Conservation (phyloP, 1,284 basidiomycete species). For the Ustilago loliicola region DNA sequence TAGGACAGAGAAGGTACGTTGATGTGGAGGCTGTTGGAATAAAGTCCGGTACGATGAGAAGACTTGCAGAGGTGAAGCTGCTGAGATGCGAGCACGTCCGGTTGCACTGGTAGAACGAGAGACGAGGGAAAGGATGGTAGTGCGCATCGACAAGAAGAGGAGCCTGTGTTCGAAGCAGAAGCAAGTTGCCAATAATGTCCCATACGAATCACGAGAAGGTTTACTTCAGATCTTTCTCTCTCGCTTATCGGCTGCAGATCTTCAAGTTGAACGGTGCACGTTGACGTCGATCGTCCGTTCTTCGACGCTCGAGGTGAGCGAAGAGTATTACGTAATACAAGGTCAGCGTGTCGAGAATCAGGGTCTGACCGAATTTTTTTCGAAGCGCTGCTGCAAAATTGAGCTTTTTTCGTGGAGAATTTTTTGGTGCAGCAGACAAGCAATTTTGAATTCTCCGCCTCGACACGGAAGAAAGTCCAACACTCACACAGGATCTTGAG, state of each 20-base stretch:
- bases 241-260: no score
- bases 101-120: neutral
- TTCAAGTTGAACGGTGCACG: conserved; percentile 11
- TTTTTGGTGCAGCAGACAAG: neutral
- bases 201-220: neutral
- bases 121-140: conserved; percentile 6
- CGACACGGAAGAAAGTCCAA: neutral
- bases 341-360: neutral
- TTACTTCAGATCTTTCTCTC: neutral
- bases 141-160: conserved; percentile 22
- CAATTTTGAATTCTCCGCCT: no score
- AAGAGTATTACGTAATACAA: conserved; percentile 4
- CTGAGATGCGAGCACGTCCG: neutral
- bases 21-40: neutral
- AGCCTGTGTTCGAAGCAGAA: neutral
- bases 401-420: conserved; percentile 13
- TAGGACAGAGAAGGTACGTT: conserved; percentile 8
- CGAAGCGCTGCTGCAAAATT: conserved; percentile 2
- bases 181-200: neutral
- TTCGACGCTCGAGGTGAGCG: neutral
- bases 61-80: neutral
- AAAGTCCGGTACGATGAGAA: neutral
- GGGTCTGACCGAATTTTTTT: conserved; percentile 5
- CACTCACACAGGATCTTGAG: neutral
- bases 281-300: conserved; percentile 16